These are phyloP conservation scores for Nemania sp. DNA, from an alignment of 2,329 filamentous ascomycete genomes.

Conservation along the genomic window DNA sequence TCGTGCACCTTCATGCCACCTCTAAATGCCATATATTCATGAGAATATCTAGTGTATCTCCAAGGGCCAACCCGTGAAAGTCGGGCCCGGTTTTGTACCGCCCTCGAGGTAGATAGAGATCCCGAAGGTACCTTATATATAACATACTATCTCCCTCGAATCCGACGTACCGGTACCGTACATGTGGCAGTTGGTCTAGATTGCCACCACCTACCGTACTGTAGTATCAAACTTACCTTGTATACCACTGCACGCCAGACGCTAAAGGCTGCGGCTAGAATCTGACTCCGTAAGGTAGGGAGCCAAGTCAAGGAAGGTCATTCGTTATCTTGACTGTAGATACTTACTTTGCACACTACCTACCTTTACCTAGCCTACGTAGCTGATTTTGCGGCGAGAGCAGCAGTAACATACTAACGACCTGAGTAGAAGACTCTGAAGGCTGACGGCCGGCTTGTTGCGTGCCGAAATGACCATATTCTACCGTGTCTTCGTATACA, in stretches of 20 bases:
- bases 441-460: background rate
- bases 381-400: too few relatives aligned
- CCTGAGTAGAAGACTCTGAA: background rate
- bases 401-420: too few relatives aligned
- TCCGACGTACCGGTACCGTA: background rate
- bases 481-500: too few relatives aligned
- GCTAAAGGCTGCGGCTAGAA: slow-evolving; percentile 2
- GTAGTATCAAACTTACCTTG: background rate
- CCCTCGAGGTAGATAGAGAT: background rate
- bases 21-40: too few relatives aligned
- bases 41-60: too few relatives aligned
- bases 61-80: too few relatives aligned
- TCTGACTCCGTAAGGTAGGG: background rate
- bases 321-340: slow-evolving; percentile 5
- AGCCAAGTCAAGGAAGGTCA: background rate
- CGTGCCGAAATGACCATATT: background rate
- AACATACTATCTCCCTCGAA: background rate
- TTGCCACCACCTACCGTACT: background rate
- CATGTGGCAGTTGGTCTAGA: background rate
- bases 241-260: background rate
- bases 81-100: too few relatives aligned
- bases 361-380: too few relatives aligned
- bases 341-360: too few relatives aligned
- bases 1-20: too few relatives aligned
- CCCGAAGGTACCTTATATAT: background rate